A percentile compares a stretch with the other conserved stretches of the same genome.
Evolutionary conservation across 306 rosid species (phyloP).

Genomic region (Lupinus albus): DNA sequence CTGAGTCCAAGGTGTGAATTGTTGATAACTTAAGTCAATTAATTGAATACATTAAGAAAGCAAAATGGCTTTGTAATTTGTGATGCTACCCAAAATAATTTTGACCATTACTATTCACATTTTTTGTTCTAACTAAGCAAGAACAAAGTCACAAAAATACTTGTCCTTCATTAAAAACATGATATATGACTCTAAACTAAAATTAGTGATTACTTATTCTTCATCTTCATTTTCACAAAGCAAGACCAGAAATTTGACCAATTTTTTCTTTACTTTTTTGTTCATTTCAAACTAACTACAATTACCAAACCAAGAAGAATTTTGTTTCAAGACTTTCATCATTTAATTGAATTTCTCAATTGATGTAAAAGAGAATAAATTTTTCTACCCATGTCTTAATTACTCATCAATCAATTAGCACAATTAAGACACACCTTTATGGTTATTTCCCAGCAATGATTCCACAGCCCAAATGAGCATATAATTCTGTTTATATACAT

Average conservation of each 20-base stretch:
- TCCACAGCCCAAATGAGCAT: constrained; percentile 29
- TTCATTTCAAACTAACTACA: constrained; percentile 2
- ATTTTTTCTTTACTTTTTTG: background rate
- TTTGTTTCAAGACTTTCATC: constrained; percentile 14
- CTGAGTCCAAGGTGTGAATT: constrained; percentile 10
- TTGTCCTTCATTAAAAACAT: constrained; percentile 27
- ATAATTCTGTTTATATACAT: constrained; percentile 26
- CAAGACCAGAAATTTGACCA: background rate
- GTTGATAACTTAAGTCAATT: constrained; percentile 25
- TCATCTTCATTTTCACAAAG: constrained; percentile 22
- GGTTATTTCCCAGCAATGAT: constrained; percentile 25
- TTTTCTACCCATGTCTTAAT: background rate
- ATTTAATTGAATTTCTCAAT: constrained; percentile 2
- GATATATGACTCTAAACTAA: constrained; percentile 12
- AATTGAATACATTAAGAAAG: constrained; percentile 22
- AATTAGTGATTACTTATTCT: no score
- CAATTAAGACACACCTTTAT: constrained; percentile 28
- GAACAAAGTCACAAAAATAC: constrained; percentile 39
- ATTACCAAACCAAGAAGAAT: background rate
- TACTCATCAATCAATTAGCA: constrained; percentile 32
- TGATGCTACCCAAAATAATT: constrained; percentile 27
- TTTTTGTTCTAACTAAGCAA: constrained; percentile 25
- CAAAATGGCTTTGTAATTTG: constrained; percentile 24
- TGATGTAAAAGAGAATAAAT: background rate
- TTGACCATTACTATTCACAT: constrained; percentile 21